phyloP scores from a whole-genome alignment of 208 protist genomes.

The Trypanosoma vivax region DNA sequence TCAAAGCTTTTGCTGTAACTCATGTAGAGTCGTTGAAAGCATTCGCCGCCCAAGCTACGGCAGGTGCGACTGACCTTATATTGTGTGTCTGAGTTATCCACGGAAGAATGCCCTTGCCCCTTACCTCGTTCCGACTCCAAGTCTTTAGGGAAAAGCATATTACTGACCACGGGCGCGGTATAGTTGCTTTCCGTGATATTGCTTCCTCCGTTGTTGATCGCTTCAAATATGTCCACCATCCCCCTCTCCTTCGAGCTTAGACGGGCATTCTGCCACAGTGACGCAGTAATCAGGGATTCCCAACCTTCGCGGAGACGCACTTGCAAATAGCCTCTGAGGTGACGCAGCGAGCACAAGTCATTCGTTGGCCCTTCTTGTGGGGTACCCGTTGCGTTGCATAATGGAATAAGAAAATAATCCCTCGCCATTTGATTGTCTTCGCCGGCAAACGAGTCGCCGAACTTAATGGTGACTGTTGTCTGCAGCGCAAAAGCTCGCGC shows the following conservation, averaged over 20 bases:
- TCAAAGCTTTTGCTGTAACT: conserved; percentile 23
- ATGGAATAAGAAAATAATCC: conserved; percentile 17
- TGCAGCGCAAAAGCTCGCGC: conserved; percentile 15
- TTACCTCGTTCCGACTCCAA: no score
- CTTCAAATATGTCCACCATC: no score
- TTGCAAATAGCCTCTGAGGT: conserved; percentile 12
- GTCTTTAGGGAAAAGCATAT: no score
- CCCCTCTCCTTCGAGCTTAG: not conserved
- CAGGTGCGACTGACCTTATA: conserved; percentile 12
- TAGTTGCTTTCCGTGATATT: no score
- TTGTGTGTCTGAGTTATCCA: not conserved
- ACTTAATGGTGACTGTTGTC: conserved; percentile 4
- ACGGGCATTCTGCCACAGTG: conserved; percentile 12
- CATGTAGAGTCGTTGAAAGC: conserved; percentile 16
- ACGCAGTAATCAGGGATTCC: conserved; percentile 9
- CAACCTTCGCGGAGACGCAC: conserved; percentile 21
- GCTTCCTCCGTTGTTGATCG: no score
- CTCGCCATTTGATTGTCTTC: not conserved
- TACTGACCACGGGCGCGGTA: no score
- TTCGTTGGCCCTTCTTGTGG: not conserved
- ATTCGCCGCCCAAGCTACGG: conserved; percentile 18
- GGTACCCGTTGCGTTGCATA: not conserved
- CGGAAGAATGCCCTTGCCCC: not conserved
- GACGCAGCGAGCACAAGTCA: conserved; percentile 11
- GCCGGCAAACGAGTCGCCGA: not conserved